Evolutionary conservation across 495 filamentous ascomycete species (phyloP).

Genomic region (Penicillium turbatum): DNA sequence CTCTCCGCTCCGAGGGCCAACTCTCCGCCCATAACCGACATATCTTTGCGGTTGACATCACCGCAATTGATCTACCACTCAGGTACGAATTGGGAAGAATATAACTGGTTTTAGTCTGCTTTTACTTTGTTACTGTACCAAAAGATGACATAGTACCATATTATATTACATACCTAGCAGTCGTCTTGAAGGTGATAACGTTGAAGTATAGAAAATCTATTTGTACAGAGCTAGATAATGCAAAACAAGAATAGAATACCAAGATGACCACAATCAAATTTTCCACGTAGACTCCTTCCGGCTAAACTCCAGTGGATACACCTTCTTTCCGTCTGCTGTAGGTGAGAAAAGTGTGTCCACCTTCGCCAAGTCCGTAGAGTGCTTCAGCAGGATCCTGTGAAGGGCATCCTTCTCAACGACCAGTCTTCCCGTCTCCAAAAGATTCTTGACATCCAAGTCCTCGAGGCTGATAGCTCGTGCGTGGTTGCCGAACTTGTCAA

Average conservation of each 20-base stretch:
- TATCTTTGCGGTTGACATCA: background rate
- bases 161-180: background rate
- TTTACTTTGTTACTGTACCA: too few relatives aligned
- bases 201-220: slow-evolving; percentile 25
- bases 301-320: slow-evolving; percentile 1
- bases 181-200: background rate
- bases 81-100: too few relatives aligned
- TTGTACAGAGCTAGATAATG: slow-evolving; percentile 34
- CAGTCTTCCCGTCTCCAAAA: slow-evolving; percentile 76
- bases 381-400: slow-evolving; percentile 64
- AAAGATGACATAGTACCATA: background rate
- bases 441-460: slow-evolving; percentile 91
- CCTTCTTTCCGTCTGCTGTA: background rate
- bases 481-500: slow-evolving; percentile 57
- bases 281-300: background rate
- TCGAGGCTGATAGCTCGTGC: slow-evolving; percentile 61
- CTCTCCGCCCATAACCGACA: slow-evolving; percentile 21
- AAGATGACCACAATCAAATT: slow-evolving; percentile 1
- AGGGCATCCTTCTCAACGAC: slow-evolving; percentile 83
- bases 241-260: slow-evolving; percentile 21
- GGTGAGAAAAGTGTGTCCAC: slow-evolving; percentile 5
- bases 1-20: slow-evolving; percentile 25
- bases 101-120: background rate
- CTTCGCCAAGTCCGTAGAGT: slow-evolving; percentile 66
- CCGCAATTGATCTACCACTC: background rate